Evolutionary conservation across 2,329 filamentous ascomycete species (phyloP).

Genomic region (Cladophialophora psammophila): DNA sequence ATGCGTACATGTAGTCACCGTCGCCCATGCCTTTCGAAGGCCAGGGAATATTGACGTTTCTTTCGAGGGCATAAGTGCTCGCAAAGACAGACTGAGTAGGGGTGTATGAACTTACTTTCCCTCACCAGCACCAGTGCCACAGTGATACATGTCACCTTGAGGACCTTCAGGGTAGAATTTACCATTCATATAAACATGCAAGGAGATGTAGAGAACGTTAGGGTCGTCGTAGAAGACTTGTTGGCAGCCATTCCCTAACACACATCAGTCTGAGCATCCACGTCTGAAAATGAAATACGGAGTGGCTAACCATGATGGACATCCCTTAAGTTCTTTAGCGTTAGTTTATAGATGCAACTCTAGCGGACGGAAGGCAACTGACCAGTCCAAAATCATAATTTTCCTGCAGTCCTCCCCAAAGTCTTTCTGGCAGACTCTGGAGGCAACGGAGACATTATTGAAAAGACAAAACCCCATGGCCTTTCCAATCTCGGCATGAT

Average conservation of each 20-base stretch:
- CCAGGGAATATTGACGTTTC: constrained; percentile 75
- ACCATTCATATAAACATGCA: constrained; percentile 87
- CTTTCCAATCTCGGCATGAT: constrained; percentile 86
- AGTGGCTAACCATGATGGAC: constrained; percentile 66
- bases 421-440: constrained; percentile 81
- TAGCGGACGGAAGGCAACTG: constrained; percentile 53
- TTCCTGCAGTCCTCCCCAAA: constrained; percentile 84
- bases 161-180: constrained; percentile 77
- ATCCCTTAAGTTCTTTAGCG: constrained; percentile 57
- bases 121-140: constrained; percentile 63
- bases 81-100: constrained; percentile 4
- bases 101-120: constrained; percentile 56
- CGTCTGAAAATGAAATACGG: neutral
- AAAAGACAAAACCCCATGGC: constrained; percentile 97
- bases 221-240: constrained; percentile 95
- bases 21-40: constrained; percentile 82
- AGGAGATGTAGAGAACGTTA: constrained; percentile 92
- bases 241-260: constrained; percentile 88
- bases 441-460: constrained; percentile 94
- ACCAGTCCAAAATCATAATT: constrained; percentile 93
- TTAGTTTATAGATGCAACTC: constrained; percentile 2
- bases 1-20: constrained; percentile 93
- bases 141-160: constrained; percentile 67
- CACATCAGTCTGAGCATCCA: constrained; percentile 23
- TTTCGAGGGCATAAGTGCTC: constrained; percentile 41